Evolutionary conservation across 2,329 filamentous ascomycete species (phyloP), one percentile per base, ranked within the genome.

Genomic region (Elsinoe perseae): DNA sequence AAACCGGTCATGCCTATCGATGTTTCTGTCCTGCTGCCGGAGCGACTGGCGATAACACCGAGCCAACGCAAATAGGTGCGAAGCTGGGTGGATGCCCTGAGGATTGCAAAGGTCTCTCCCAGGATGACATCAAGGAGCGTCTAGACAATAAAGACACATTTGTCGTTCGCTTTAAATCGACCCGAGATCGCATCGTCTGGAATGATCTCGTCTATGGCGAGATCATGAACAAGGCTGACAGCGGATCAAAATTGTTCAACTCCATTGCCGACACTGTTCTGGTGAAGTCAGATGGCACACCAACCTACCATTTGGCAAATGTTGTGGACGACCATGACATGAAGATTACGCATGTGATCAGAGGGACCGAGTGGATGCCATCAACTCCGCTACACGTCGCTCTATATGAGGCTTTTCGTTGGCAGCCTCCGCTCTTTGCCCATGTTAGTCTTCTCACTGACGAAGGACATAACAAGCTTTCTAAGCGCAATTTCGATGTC

Each of bases 261-360:
- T 68, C 58, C 28, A 65, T 72, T 8, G 77, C 79, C 21, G 85
- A 78, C 61, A 89, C 90, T 18, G 87, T 98, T 59, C 76, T 98
- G 38, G 75, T 96, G 59, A 98, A 98, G 70, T 85, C 84, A 0
- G 93, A 98, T 68, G 91, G 90, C 0, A 87, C 87, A 61, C 93
- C 93, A 0, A 98, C 95, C 0, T 98, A 98, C 66, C 93, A 98
- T 70, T 85, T 98, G 59, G 93, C 93, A 3, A 98, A 97, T 66
- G 92, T 98, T 7, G 85, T 98, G 3, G 93, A 98, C 66, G 93
- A 98, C 66, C 89, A 96, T 69, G 77, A 86, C 59, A 98, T 98
- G 93, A 75, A 88, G 58, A 95, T 98, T 62, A 96, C 91, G 0
- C 92, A 97, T 70, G 93, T 98, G 12, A 87, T 98, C 58, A 84